These are phyloP conservation scores for Vitellaria paradoxa DNA, from an alignment of 179 eudicot species.

Conservation along the genomic window DNA sequence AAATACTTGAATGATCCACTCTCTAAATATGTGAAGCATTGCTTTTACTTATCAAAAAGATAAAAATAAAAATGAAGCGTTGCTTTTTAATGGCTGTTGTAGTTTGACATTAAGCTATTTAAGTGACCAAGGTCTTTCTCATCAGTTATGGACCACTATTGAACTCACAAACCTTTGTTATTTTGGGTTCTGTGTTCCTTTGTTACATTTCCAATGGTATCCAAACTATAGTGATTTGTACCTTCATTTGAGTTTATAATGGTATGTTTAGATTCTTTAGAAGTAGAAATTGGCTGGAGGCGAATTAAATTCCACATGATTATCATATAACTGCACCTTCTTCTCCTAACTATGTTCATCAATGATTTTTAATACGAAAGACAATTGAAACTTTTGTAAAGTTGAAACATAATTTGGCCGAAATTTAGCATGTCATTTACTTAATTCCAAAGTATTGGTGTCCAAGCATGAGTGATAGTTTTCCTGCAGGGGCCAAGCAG, in stretches of 20 bases:
- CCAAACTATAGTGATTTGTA: background rate
- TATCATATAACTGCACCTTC: background rate
- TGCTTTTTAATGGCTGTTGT: background rate
- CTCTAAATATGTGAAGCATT: too few relatives aligned
- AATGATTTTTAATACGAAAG: background rate
- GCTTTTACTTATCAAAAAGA: too few relatives aligned
- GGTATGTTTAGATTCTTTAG: background rate
- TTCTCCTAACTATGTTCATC: background rate
- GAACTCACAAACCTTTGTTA: constrained; percentile 3
- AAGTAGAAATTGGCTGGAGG: background rate
- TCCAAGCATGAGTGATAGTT: constrained; percentile 8
- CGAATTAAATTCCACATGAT: background rate
- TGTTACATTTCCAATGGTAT: background rate
- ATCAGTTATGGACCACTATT: background rate
- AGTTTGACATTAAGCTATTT: background rate
- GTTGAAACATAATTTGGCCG: background rate
- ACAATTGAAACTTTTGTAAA: background rate
- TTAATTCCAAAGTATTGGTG: background rate
- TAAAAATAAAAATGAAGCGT: background rate
- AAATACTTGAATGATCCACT: too few relatives aligned
- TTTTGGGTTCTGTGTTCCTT: background rate
- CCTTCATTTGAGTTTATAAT: background rate
- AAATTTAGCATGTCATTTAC: background rate
- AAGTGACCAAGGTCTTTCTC: background rate
- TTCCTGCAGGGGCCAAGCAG: constrained; percentile 66